Evolutionary conservation across 2,329 filamentous ascomycete species (phyloP), one percentile per base, ranked within the genome.

Genomic region (Neodidymelliopsis sp.): DNA sequence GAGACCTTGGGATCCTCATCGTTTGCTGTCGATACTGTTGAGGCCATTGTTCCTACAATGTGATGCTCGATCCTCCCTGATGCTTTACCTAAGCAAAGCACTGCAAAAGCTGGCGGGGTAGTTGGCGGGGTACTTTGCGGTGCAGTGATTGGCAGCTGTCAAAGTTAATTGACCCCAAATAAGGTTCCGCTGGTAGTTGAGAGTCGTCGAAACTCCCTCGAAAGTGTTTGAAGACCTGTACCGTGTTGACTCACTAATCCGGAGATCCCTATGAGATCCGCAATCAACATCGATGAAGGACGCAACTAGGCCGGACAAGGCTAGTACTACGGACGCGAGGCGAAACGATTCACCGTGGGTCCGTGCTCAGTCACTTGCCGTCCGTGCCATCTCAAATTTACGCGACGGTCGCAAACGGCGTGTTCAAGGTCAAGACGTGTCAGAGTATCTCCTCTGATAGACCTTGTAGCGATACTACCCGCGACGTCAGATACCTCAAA

Each of bases 1-100:
- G 76, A 79, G 51, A 77, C 71, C 49, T 73, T 73, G 36, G 49
- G 28, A 19, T 70, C 61, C 33, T 63, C 61, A 18, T 60, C 59
- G 19, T 33, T 47, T 13, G 55, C 39, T 36, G 66, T 56, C 13
- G 67, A 64, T 62, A 72, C 68, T 50, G 43, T 58, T n/a, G 45
- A 47, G 3, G 44, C 42, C 43, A 40, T 59, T 12, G 20, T 42
- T 29, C 39, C 34, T 27, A n/a, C 36, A n/a, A 30, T 37, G 19
- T 16, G 7, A 29, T 24, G 11, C 23, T 50, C 12, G 9, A 33
- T 40, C 34, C 40, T 49, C 39, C 42, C 37, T 40, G 30, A 25
- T 42, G 42, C 40, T 44, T 43, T 45, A 40, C 48, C 41, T 45
- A 53, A 54, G 43, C 39, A 45, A 46, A 25, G 19, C 30, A 33